Percentiles rank a stretch among this genome's conserved stretches.
phyloP scores from a whole-genome alignment of 176 grass and related monocot genomes.

The Miscanthus lutarioriparius region DNA sequence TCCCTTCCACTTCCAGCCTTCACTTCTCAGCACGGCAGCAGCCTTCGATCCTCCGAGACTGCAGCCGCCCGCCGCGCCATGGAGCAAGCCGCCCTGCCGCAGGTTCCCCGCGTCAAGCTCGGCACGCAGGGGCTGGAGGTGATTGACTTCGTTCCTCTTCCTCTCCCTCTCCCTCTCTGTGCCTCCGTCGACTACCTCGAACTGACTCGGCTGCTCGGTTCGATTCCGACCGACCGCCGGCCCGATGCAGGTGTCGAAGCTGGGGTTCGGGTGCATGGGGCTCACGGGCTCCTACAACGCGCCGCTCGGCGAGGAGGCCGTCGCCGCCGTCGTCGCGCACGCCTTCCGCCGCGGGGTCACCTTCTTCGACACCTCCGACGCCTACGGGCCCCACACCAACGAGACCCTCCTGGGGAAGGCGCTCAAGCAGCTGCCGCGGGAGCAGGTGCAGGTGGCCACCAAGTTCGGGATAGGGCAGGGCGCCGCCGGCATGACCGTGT shows the following conservation, averaged over 20 bases:
- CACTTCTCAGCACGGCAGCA: background rate
- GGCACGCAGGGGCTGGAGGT: conserved; percentile 58
- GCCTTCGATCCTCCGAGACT: background rate
- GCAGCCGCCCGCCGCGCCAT: conserved; percentile 3
- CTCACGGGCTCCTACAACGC: conserved; percentile 60
- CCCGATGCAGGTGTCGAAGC: conserved; percentile 63
- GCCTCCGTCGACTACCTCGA: background rate
- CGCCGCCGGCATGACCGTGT: conserved; percentile 8
- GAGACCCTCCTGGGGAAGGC: conserved; percentile 79
- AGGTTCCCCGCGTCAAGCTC: conserved; percentile 44
- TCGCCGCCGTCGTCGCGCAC: conserved; percentile 55
- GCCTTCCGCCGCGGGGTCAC: conserved; percentile 76
- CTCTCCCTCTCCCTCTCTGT: background rate
- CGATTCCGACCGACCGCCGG: background rate
- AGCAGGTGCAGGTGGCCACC: conserved; percentile 84
- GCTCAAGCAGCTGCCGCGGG: conserved; percentile 66
- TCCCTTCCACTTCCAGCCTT: background rate
- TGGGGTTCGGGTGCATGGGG: conserved; percentile 84
- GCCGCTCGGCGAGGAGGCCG: conserved; percentile 51
- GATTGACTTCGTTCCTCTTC: background rate
- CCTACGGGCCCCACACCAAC: conserved; percentile 66
- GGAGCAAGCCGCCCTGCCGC: conserved; percentile 2
- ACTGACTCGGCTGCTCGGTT: background rate
- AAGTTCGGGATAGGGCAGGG: conserved; percentile 61
- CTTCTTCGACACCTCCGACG: conserved; percentile 87